Conservation (phyloP, 768 basidiomycete species). For the Epithele typhae region DNA sequence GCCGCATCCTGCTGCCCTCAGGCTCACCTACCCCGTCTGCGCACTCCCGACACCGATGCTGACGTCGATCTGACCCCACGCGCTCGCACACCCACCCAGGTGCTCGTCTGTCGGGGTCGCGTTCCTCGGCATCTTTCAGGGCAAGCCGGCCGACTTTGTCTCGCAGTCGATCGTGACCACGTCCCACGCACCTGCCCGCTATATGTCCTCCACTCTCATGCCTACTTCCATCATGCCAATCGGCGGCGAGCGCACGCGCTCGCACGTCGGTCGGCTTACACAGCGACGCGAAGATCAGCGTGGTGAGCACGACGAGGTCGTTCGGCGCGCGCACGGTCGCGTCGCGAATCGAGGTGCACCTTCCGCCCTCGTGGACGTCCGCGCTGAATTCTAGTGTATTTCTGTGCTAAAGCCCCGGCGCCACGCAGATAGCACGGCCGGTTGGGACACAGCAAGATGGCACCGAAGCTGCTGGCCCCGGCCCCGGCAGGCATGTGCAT, state of each 20-base stretch:
- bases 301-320: constrained; percentile 3
- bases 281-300: constrained; percentile 1
- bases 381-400: no score
- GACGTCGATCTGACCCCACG: no score
- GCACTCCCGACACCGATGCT: no score
- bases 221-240: no score
- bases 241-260: no score
- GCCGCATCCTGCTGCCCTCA: no score
- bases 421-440: constrained; percentile 1
- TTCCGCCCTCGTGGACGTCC: neutral
- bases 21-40: no score
- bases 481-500: no score
- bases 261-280: neutral
- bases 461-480: neutral
- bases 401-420: neutral
- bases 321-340: constrained; percentile 5
- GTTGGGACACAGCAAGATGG: constrained; percentile 6
- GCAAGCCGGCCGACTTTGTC: neutral
- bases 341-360: neutral
- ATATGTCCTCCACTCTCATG: neutral
- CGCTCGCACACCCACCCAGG: no score
- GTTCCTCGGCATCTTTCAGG: neutral
- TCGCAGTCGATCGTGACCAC: constrained; percentile 2
- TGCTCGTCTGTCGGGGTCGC: constrained; percentile 4
- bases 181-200: constrained; percentile 5